These are phyloP conservation scores for Ramaria sp. DNA, from an alignment of 768 basidiomycete species.

Conservation along the genomic window DNA sequence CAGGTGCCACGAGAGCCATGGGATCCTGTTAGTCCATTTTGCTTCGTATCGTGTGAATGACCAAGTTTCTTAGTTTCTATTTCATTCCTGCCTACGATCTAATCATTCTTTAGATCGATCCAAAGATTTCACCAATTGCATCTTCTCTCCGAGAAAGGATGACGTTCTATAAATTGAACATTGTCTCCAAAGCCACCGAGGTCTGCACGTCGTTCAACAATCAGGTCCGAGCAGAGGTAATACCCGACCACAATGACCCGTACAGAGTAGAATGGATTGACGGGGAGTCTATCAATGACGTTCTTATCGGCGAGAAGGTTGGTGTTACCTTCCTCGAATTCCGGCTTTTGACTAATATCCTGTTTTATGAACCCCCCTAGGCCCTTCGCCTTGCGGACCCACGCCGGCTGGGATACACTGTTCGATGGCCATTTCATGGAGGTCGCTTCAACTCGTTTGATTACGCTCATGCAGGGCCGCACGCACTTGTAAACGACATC, in stretches of 20 bases:
- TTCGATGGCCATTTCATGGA: slow-evolving; percentile 78
- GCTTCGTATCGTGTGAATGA: too few relatives aligned
- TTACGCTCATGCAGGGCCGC: slow-evolving; percentile 47
- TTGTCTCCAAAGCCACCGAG: slow-evolving; percentile 56
- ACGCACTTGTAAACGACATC: slow-evolving; percentile 67
- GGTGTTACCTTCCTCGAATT: slow-evolving; percentile 9
- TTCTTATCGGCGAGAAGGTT: slow-evolving; percentile 66
- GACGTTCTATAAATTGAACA: slow-evolving; percentile 76
- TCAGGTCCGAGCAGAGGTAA: slow-evolving; percentile 76
- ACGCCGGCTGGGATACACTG: slow-evolving; percentile 49
- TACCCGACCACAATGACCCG: slow-evolving; percentile 76
- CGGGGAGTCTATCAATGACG: slow-evolving; percentile 34
- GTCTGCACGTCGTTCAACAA: slow-evolving; percentile 75
- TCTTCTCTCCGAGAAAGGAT: slow-evolving; percentile 71
- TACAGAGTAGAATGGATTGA: slow-evolving; percentile 80
- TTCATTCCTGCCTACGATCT: neutral
- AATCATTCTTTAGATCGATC: slow-evolving; percentile 44
- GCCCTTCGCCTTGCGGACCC: slow-evolving; percentile 66
- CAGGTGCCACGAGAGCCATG: slow-evolving; percentile 8
- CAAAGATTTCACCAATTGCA: slow-evolving; percentile 62
- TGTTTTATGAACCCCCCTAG: too few relatives aligned
- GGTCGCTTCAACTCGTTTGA: slow-evolving; percentile 72
- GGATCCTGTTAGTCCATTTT: neutral
- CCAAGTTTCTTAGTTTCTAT: too few relatives aligned
- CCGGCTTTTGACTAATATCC: slow-evolving; percentile 24